These are phyloP conservation scores for Rosa rugosa DNA, from an alignment of 306 rosid species.

Conservation along the genomic window DNA sequence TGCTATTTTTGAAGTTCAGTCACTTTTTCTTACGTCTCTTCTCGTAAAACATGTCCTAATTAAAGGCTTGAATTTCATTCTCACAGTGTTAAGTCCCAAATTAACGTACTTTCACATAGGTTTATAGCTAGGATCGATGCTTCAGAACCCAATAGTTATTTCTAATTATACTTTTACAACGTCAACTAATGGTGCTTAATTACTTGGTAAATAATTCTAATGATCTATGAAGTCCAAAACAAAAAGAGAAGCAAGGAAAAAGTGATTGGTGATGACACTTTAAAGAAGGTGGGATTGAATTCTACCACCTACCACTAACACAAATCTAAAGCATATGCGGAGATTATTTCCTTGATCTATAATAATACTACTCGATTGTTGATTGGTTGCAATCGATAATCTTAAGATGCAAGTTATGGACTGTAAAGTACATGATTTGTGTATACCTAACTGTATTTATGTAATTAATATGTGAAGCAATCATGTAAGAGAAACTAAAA, in stretches of 20 bases:
- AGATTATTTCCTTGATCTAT: not conserved
- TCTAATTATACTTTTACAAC: not conserved
- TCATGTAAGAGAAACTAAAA: not conserved
- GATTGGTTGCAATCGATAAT: not conserved
- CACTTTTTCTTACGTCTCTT: too few species aligned
- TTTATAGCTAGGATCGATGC: not conserved
- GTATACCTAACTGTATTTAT: not conserved
- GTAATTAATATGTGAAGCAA: not conserved
- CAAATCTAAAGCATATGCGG: not conserved
- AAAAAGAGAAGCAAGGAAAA: not conserved
- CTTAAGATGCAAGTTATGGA: constrained; percentile 1
- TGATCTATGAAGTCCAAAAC: not conserved
- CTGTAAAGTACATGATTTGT: not conserved
- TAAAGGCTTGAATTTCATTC: not conserved
- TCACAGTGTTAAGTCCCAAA: not conserved
- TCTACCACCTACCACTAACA: not conserved
- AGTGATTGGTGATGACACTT: not conserved
- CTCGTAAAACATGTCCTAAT: not conserved
- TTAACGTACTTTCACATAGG: not conserved
- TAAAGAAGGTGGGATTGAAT: not conserved
- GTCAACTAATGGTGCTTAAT: not conserved
- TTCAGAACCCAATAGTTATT: not conserved
- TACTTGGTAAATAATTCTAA: not conserved
- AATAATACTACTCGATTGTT: not conserved
- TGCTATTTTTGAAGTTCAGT: too few species aligned